Evolutionary conservation across 1,284 basidiomycete species (phyloP), one percentile per base, ranked within the genome.

Genomic region (Melampsora americana): DNA sequence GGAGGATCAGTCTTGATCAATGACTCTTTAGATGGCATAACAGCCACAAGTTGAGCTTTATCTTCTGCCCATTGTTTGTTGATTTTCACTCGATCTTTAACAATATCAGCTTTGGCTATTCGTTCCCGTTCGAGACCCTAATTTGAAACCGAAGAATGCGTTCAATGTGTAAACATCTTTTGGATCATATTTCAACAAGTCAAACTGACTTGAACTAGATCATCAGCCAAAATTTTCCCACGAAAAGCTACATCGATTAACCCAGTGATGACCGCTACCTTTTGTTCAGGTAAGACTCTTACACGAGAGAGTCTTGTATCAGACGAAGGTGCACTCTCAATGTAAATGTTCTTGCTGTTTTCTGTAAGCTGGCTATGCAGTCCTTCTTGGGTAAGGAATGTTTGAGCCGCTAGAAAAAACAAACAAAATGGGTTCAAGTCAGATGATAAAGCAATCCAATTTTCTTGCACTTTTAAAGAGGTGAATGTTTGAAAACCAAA

Each of bases 51-150:
- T 48, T 32, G 12, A n/a, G 74, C 50, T 77, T 69, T 77, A 12
- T 60, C 68, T 53, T 77, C 66, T 20, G 48, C 5, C 66, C 66
- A 69, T 69, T 77, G 59, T 62, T 77, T 77, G 50, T 77, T 77
- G 44, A 69, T 16, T 50, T 69, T 69, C 11, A 48, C 59, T 30
- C 74, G 66, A 26, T 77, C 66, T 69, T 77, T 77, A 9, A 77
- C 32, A 56, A 77, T 64, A 11, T 77, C 74, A 16, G 74, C 59
- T 65, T 65, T 69, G 20, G 74, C 74, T 69, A 53, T 59, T 44
- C 26, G 66, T 69, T 77, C 74, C 62, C 74, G 50, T 69, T 77
- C 74, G 20, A 77, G 4, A 28, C 67, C 67, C 74, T 77, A n/a
- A n/a, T n/a, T n/a, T 7, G 30, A 62, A n/a, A 62, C 20, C 14